Evolutionary conservation across 179 eudicot genomes (phyloP), one percentile per base, ranked within the genome.

Genomic region (Amaranthus tricolor): DNA sequence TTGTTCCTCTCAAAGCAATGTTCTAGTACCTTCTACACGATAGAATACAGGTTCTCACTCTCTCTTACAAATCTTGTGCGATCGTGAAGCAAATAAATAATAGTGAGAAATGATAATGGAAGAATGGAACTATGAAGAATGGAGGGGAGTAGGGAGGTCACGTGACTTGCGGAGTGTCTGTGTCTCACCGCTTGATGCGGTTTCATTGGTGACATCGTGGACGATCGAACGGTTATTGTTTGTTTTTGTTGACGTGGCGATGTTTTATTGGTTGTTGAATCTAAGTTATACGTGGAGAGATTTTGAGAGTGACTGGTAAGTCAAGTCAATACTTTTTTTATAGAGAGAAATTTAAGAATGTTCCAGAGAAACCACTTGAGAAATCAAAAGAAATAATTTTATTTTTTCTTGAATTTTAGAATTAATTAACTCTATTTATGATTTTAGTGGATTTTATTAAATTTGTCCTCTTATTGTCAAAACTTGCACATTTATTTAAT

Each of bases 201-300:
- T 80, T 55, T 66, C 79, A 89, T 89, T 85, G 87, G 9, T 78
- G 84, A 80, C 88, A 83, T 13, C 84, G 81, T 89, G 97, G 93
- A 83, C 0, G 57, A 88, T 89, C 86, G 0, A 12, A 89, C 89
- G 94, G 89, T 57, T 16, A 31, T 0, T 15, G 5, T 63, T 1
- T 7, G 0, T 56, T 0, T 0, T 1, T 20, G 7, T 2, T 2
- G 6, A 88, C 87, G 95, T 92, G 95, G 87, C 88, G 60, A 0
- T 8, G 6, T 50, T 0, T 67, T 15, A 89, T 88, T 91, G 94
- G 97, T 0, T 77, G 6, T 4, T 7, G 16, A 3, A 53, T 53
- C 79, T 70, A 71, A n/a, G 40, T n/a, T 3, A 76, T 67, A 90
- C 96, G 92, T 88, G 96, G 91, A 77, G 52, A 76, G 7, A 13